These are phyloP conservation scores for Chlamydomonas sp. DNA, from an alignment of 139 green algal species.

Conservation along the genomic window DNA sequence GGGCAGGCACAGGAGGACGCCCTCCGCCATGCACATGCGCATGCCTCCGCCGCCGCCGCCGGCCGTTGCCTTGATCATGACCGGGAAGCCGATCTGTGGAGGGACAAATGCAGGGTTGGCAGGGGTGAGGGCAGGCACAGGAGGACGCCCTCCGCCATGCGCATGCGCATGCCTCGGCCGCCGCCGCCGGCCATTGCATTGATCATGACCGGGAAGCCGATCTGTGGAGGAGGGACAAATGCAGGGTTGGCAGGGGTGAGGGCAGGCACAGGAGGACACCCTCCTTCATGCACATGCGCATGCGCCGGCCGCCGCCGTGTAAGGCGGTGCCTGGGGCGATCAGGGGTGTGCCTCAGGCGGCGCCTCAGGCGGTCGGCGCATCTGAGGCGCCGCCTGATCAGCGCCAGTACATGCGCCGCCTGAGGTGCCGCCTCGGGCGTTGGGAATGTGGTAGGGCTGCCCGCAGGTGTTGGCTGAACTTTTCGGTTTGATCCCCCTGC, in stretches of 20 bases:
- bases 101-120: too few species aligned
- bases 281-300: background rate
- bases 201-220: conserved; percentile 77
- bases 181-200: conserved; percentile 87
- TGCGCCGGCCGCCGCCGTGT: conserved; percentile 8
- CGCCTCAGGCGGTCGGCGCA: too few species aligned
- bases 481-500: too few species aligned
- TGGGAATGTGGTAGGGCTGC: too few species aligned
- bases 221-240: background rate
- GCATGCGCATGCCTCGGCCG: conserved; percentile 84
- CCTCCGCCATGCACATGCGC: background rate
- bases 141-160: conserved; percentile 69
- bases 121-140: conserved; percentile 69
- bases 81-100: conserved; percentile 83
- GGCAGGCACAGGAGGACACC: background rate
- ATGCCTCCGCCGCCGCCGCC: conserved; percentile 29
- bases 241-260: background rate
- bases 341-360: too few species aligned
- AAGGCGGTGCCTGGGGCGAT: too few species aligned
- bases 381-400: too few species aligned
- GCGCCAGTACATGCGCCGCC: too few species aligned
- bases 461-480: too few species aligned
- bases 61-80: conserved; percentile 98
- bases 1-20: background rate
- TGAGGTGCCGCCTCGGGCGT: too few species aligned